Conservation (phyloP, 2,329 filamentous ascomycete genomes). For the Trichoderma harzianum region DNA sequence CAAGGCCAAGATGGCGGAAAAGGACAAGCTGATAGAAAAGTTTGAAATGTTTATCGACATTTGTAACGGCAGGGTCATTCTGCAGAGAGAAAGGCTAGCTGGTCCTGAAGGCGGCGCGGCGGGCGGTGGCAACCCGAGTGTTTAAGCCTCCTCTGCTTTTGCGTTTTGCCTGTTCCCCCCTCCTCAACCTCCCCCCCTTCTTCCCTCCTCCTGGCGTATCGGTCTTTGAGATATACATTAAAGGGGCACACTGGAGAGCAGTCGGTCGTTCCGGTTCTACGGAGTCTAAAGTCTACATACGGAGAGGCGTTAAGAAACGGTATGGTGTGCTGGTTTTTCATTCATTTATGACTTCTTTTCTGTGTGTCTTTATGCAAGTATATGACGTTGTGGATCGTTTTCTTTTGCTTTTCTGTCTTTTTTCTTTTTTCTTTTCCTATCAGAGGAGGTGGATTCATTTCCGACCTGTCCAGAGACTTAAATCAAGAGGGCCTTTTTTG, state of each 20-base stretch:
- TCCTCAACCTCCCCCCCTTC: background rate
- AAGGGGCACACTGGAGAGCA: constrained; percentile 10
- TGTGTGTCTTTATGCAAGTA: background rate
- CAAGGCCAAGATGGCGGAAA: constrained; percentile 58
- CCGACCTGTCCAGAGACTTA: background rate
- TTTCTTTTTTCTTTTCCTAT: background rate
- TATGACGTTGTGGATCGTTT: background rate
- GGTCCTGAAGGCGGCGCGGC: constrained; percentile 28
- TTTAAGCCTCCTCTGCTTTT: background rate
- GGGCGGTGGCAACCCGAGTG: constrained; percentile 26
- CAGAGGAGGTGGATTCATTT: background rate
- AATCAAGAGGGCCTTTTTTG: background rate
- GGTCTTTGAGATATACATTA: constrained; percentile 19
- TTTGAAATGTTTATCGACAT: constrained; percentile 71
- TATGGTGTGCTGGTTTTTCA: constrained; percentile 5
- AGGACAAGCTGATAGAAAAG: constrained; percentile 58
- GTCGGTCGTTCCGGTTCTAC: constrained; percentile 15
- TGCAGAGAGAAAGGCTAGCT: constrained; percentile 54
- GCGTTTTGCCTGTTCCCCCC: background rate
- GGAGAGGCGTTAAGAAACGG: constrained; percentile 15
- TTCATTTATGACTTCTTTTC: background rate
- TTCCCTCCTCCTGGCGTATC: constrained; percentile 10
- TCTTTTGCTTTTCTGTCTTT: background rate
- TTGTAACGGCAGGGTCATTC: constrained; percentile 64
- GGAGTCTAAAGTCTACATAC: constrained; percentile 2